Base-by-base conservation (phyloP, 306 rosid genomes). In the Cicer cuneatum region DNA sequence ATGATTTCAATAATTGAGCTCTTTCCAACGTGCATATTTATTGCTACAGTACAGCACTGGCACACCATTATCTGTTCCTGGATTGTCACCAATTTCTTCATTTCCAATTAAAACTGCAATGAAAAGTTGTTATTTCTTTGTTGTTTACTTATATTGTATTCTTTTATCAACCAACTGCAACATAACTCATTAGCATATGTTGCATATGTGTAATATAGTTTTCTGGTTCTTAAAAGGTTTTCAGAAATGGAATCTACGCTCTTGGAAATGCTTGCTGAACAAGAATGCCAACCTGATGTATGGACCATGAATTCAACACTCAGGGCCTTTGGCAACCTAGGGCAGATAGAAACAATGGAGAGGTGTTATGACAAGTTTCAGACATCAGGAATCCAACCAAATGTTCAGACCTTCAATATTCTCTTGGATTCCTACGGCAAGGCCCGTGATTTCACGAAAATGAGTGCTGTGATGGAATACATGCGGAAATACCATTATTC, bases 301-400 rank as follows among this genome's bases (percentile, higher is more conserved):
- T 93, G 96, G 96, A 93, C 96, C 66, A 88, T 91, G 98, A 93
- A 93, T 78, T 93, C 97, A n/a, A 87, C 96, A 4, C 81, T 91
- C 10, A 84, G 98, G 84, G 97, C 96, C 73, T 91, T 93, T 70
- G 98, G 97, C 80, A 78, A 76, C 83, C 87, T 83, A 11, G 91
- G 96, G 75, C 91, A 91, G 75, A 83, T 91, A 72, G 97, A 94
- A 74, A 94, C 92, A 63, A 94, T 87, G 98, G 98, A 91, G 84
- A 88, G 78, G 84, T 93, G 98, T 74, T 93, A 87, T 74, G 96
- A 91, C 40, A 89, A 87, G 75, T 93, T 89, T 73, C 98, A 87
- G 72, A 70, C 79, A 72, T 85, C 97, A 64, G 98, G 98, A 81
- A 86, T 91, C 80, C 90, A 93, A 80, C 90, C 97, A 40, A 88